Base-by-base conservation (phyloP, 805 yeast genomes). In the Brettanomyces nanus region DNA sequence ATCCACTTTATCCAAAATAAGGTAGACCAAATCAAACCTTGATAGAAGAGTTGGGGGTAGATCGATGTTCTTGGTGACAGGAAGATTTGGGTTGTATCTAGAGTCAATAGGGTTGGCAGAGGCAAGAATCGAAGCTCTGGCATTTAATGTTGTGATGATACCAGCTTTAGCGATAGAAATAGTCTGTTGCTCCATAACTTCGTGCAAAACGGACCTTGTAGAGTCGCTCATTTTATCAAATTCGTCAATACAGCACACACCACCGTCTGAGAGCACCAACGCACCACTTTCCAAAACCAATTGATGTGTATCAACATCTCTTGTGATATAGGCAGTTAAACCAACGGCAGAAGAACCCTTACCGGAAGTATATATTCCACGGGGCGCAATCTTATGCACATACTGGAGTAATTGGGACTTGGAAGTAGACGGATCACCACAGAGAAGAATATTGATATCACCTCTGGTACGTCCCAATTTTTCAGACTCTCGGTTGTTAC, bases 341-440 rank as follows among this genome's bases (percentile, higher is more conserved):
- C 99, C 99, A 35, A 92, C 99, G 0, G 99, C 99, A 23, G 98
- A 92, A 1, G 97, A 87, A 36, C 98, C 98, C 54, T 92, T 92
- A 61, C 99, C 99, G 1, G 97, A 89, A 4, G 99, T 92, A 61
- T 89, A 92, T 28, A 92, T 85, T 48, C 98, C 98, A 56, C 98
- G 73, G 32, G 99, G 99, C 1, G 98, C 95, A 48, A 92, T 92
- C 53, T 89, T 85, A 63, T 92, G 98, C 31, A 92, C 97, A 49
- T 92, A 92, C 54, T 87, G 95, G 47, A 92, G 68, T 33, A 92
- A 63, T 61, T 92, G 99, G 3, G 98, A 92, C 58, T 92, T 92
- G 10, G 97, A 80, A 2, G 99, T 92, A 7, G 97, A 90, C 1
- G 99, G 99, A 58, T 92, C 99, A 49, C 99, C 99, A 65, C 97